Evolutionary conservation across 805 yeast species (phyloP).

Genomic region (Zygoascus biomembranicola): DNA sequence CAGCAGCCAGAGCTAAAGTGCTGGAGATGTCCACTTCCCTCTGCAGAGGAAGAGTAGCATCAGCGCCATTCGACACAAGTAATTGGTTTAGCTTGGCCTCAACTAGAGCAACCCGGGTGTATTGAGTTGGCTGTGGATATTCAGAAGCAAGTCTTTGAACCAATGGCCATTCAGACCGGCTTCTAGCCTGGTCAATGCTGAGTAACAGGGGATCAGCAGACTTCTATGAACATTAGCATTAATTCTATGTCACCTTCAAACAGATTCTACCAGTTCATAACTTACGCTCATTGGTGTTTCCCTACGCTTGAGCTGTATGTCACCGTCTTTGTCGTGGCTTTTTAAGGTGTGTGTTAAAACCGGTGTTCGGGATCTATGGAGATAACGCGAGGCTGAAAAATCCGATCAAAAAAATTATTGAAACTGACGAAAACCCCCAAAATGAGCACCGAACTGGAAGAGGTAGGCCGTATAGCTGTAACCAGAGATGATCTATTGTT

Average conservation of each 20-base stretch:
- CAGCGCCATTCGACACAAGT: not conserved
- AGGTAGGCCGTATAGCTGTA: constrained; percentile 26
- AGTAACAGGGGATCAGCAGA: not conserved
- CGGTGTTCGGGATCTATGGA: too few relatives aligned
- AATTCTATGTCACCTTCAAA: not conserved
- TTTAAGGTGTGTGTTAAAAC: too few relatives aligned
- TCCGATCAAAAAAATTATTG: not conserved
- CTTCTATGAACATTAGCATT: not conserved
- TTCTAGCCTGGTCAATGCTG: constrained; percentile 13
- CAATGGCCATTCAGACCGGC: constrained; percentile 9
- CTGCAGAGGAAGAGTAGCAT: not conserved
- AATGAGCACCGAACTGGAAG: constrained; percentile 48
- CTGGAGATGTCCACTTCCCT: not conserved
- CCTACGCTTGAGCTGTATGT: too few relatives aligned
- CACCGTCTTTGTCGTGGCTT: too few relatives aligned
- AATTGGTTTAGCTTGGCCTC: not conserved
- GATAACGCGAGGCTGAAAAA: not conserved
- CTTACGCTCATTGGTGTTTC: not conserved
- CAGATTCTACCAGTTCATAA: not conserved
- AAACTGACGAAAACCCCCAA: not conserved
- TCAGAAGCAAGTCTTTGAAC: constrained; percentile 15
- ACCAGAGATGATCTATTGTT: not conserved
- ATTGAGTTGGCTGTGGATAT: constrained; percentile 7
- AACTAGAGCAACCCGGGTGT: not conserved
- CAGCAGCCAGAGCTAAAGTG: not conserved